Base-by-base conservation (phyloP, 495 filamentous ascomycete genomes). In the Tuber umbilicatum region DNA sequence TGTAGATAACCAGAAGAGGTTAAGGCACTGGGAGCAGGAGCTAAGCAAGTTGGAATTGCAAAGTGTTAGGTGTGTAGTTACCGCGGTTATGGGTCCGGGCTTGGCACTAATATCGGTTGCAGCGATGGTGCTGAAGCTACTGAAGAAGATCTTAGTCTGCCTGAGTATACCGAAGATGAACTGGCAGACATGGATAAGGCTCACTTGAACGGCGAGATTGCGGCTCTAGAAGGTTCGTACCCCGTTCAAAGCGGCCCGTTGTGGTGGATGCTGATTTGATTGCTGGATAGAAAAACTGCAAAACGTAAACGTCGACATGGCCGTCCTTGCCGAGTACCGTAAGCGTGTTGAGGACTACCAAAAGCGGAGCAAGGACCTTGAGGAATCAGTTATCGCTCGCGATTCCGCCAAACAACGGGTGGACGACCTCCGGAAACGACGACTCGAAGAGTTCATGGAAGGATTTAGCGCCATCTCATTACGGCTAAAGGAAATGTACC, bases 401-500 rank as follows among this genome's bases (percentile, higher is more conserved):
- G 95, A 99, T 82, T 84, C 89, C 10, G 93, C 93, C 71, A 98
- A 97, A 86, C 90, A 90, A 74, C 90, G 92, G 0, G 91, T 94
- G 74, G 94, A 98, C 81, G 93, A 97, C 68, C 89, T 98, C 69
- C 91, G 95, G 10, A 92, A 92, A 5, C 86, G 94, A 41, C 91
- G 95, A 7, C 85, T 98, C 14, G 94, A 97, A 76, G 95, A 95
- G 70, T 99, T 99, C 88, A 98, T 98, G 94, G 93, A 94, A 84
- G 95, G 96, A 39, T 98, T 98, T 85, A 90, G 90, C 82, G 90
- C 88, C 73, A 99, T 99, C 82, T 97, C 94, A n/a, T 85, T 97
- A 35, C 91, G 94, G 2, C 86, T 99, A 72, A 99, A 99, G 86
- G 95, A 99, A 84, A 99, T 99, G 95, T 99, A 99, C 85, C 95